Base-by-base conservation (phyloP, 2,329 filamentous ascomycete species). In the Phaeosphaeriaceae sp. region DNA sequence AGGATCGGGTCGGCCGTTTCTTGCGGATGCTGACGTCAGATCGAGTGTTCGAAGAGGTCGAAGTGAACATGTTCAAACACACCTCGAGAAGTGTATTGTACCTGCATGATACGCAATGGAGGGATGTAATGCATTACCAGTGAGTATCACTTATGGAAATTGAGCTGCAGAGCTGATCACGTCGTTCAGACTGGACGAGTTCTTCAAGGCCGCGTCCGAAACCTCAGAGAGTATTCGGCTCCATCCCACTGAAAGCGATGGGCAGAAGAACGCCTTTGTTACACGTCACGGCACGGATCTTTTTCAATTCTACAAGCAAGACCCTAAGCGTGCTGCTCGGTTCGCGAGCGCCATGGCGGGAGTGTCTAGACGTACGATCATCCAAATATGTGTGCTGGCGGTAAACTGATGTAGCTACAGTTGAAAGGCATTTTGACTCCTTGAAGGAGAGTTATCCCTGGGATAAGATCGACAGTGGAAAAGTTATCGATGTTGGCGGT, bases 401-500 rank as follows among this genome's bases (percentile, higher is more conserved):
- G 10, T 15, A 9, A 17, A 3, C 31, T 36, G 13, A 36, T 36
- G 3, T 11, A 36, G 3, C 3, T 17, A 7, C 27, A 65, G 67
- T 73, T 41, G 68, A 74, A 44, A 59, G 69, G 11, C 62, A 69
- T n/a, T 62, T 69, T 36, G 58, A 57, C 31, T 62, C 60, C 44
- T 68, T 74, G 17, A 61, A 56, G 40, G 62, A 63, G 17, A 59
- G 62, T n/a, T 76, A 65, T 48, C 60, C 62, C 1, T 75, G 73
- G 73, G 67, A 56, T 17, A 47, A 63, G 15, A 49, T 75, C 13
- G 31, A 36, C 7, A 56, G 55, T 25, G 66, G 65, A 3, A 73
- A 60, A 21, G 62, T 76, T 11, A 67, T 76, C 7, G 74, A 76
- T 51, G 61, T 74, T 31, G 74, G 74, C 11, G 74, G 74, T 64